phyloP scores from a whole-genome alignment of 169 alveolate genomes.

The Plasmodium berghei region DNA sequence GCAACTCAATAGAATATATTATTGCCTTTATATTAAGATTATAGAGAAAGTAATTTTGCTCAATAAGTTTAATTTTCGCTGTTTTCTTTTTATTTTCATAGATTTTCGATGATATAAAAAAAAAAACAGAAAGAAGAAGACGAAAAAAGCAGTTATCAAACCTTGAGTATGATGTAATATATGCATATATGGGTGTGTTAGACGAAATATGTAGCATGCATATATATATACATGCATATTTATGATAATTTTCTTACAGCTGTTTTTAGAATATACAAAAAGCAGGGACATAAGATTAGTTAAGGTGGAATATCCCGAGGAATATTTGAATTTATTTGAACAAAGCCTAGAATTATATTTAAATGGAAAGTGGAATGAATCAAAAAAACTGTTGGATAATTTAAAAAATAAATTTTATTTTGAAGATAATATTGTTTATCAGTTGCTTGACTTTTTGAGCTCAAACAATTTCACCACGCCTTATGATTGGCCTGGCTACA shows the following conservation, averaged over 20 bases:
- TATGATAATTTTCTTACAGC: conserved; percentile 18
- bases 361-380: conserved; percentile 88
- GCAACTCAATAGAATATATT: conserved; percentile 76
- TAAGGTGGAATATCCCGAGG: conserved; percentile 84
- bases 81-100: background rate
- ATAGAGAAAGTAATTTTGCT: background rate
- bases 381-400: conserved; percentile 79
- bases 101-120: conserved; percentile 55
- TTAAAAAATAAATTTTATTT: conserved; percentile 84
- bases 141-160: conserved; percentile 54
- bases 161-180: conserved; percentile 37
- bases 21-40: background rate
- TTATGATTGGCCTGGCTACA: conserved; percentile 91
- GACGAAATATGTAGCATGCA: background rate
- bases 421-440: conserved; percentile 82
- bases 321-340: conserved; percentile 83
- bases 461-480: conserved; percentile 85
- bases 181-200: background rate
- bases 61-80: background rate
- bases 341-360: conserved; percentile 85
- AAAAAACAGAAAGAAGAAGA: conserved; percentile 39
- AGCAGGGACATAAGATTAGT: conserved; percentile 79
- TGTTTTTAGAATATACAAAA: conserved; percentile 33
- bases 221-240: background rate
- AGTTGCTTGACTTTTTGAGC: conserved; percentile 85